Evolutionary conservation across 2,329 filamentous ascomycete species (phyloP), one percentile per base, ranked within the genome.

Genomic region (Colletotrichum euphorbiae): DNA sequence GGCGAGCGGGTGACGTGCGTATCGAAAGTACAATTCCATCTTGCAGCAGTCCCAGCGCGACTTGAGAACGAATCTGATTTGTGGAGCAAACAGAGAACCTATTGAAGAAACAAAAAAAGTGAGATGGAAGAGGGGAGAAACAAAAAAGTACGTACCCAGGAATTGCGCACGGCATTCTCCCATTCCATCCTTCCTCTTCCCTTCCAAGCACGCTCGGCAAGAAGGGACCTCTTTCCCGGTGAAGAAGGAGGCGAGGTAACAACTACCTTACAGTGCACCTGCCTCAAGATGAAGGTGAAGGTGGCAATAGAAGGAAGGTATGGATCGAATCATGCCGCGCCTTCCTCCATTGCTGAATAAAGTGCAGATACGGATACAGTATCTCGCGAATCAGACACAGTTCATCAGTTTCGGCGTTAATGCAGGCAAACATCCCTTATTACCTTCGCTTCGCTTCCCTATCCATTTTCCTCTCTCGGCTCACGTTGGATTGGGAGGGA

Each of bases 191-290:
- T 57, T 43, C 28, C 36, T 52, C 43, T 43, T 57, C 43, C 21
- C 15, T 52, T 17, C n/a, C 21, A 13, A 4, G 24, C 13, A 28
- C 6, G 28, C 3, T 28, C 19, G 33, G 51, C 36, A 38, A 15
- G 33, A 38, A 36, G 51, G 17, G 50, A 59, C 64, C 51, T 57
- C 59, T 21, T 59, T 42, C 43, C 24, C 5, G 11, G 42, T 13
- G 21, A 51, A 51, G 50, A 56, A 57, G 64, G 58, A 42, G 45
- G 45, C 48, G n/a, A n/a, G n/a, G n/a, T 11, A 19, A 17, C 11
- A n/a, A 38, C 24, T 12, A 17, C n/a, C n/a, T n/a, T n/a, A n/a
- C n/a, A n/a, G n/a, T n/a, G n/a, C 19, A 52, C 50, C 50, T 52
- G 31, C 28, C 21, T 13, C 31, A 28, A 51, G 13, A 42, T 36